Evolutionary conservation across 345 rosid genomes (phyloP).

Genomic region (Dipteronia dyeriana): DNA sequence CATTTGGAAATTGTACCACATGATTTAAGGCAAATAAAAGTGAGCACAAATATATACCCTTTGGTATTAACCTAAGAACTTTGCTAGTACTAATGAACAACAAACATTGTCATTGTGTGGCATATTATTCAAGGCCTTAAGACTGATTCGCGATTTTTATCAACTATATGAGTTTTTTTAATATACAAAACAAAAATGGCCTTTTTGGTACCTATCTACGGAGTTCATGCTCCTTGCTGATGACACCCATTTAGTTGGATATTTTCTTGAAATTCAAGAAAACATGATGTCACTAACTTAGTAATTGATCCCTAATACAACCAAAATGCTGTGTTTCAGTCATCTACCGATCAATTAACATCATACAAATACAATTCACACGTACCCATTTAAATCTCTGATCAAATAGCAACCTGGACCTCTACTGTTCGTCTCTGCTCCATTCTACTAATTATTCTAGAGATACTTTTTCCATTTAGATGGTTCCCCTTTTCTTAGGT

Average conservation of each 20-base stretch:
- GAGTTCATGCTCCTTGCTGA: background rate
- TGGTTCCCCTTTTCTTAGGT: background rate
- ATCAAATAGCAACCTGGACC: background rate
- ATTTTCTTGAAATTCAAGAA: background rate
- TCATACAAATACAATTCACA: background rate
- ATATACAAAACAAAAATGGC: background rate
- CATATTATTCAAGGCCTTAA: background rate
- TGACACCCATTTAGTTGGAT: background rate
- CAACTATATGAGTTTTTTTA: background rate
- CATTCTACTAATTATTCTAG: background rate
- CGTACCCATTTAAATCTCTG: background rate
- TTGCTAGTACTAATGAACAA: background rate
- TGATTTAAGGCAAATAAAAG: slow-evolving; percentile 8
- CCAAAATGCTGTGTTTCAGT: background rate
- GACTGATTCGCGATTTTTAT: background rate
- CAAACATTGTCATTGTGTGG: background rate
- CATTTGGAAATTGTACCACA: slow-evolving; percentile 4
- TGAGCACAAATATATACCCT: background rate
- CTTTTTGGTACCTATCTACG: background rate
- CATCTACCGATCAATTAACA: background rate
- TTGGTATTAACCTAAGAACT: background rate
- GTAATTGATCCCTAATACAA: background rate
- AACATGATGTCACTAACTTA: background rate
- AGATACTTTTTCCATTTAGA: background rate
- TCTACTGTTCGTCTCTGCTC: background rate